These are phyloP conservation scores for Suillus subalutaceus DNA, from an alignment of 768 basidiomycete species.

Conservation along the genomic window DNA sequence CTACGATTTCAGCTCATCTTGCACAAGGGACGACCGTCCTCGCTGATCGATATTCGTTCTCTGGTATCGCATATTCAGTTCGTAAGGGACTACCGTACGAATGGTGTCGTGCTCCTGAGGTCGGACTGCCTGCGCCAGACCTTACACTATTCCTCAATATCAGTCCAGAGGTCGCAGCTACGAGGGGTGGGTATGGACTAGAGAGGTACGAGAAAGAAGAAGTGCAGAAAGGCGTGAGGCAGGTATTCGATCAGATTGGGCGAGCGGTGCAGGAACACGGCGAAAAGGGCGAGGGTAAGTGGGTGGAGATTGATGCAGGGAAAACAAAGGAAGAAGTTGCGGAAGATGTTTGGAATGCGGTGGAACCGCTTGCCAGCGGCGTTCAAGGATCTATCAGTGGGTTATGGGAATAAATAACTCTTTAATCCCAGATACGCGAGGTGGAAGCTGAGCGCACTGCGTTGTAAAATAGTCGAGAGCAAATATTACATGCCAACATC, in stretches of 20 bases:
- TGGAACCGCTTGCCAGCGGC: conserved; percentile 44
- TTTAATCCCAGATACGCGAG: background rate
- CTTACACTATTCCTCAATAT: too few relatives aligned
- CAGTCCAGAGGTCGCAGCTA: conserved; percentile 41
- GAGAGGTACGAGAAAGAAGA: conserved; percentile 87
- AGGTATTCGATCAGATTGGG: conserved; percentile 59
- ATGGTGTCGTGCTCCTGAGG: too few relatives aligned
- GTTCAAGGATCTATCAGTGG: conserved; percentile 43
- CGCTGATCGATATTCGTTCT: too few relatives aligned
- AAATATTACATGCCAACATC: background rate
- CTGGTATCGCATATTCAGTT: too few relatives aligned
- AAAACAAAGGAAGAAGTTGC: conserved; percentile 30
- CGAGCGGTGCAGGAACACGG: conserved; percentile 43
- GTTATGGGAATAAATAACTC: conserved; percentile 46
- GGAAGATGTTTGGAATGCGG: too few relatives aligned
- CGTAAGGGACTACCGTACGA: too few relatives aligned
- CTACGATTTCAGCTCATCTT: too few relatives aligned
- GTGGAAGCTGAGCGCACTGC: background rate
- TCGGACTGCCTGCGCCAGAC: too few relatives aligned
- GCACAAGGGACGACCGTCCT: too few relatives aligned
- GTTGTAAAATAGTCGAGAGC: background rate
- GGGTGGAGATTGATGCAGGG: conserved; percentile 66
- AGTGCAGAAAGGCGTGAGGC: conserved; percentile 67
- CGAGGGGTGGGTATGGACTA: conserved; percentile 79
- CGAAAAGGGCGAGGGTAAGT: conserved; percentile 32